Conservation (phyloP, 371 early-diverging fungal genomes). For the Mortierella sp. region DNA sequence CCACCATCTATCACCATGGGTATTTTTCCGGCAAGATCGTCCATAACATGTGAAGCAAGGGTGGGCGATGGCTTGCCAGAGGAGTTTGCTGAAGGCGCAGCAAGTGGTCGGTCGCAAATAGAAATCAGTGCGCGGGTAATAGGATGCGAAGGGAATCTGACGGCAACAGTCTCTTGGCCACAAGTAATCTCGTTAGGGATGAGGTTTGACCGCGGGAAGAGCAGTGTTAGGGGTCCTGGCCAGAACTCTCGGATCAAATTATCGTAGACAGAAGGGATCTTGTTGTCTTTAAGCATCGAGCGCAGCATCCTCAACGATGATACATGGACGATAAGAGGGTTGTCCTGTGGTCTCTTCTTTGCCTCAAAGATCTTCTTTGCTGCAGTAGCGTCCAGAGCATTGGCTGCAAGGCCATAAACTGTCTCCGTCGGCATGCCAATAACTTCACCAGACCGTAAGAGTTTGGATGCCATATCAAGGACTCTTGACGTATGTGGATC, state of each 20-base stretch:
- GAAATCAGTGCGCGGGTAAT: constrained; percentile 92
- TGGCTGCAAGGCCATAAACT: constrained; percentile 99
- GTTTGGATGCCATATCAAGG: constrained; percentile 59
- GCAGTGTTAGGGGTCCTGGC: constrained; percentile 99
- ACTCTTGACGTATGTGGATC: constrained; percentile 37
- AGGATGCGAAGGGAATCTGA: constrained; percentile 96
- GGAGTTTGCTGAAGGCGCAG: constrained; percentile 99
- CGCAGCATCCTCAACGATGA: constrained; percentile 92
- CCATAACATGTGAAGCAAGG: constrained; percentile 88
- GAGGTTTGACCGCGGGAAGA: constrained; percentile 79
- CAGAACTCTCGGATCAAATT: constrained; percentile 81
- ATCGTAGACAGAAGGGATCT: constrained; percentile 74
- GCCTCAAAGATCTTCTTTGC: constrained; percentile 89
- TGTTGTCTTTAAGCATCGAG: constrained; percentile 63
- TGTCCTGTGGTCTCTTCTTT: constrained; percentile 97
- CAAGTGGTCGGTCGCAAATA: constrained; percentile 91
- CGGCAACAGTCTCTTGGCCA: constrained; percentile 90
- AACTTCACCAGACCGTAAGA: constrained; percentile 60
- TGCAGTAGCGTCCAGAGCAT: constrained; percentile 80
- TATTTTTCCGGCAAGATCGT: constrained; percentile 89
- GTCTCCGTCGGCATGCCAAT: constrained; percentile 99
- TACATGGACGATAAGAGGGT: constrained; percentile 99
- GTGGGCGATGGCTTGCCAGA: constrained; percentile 98
- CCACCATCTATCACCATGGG: constrained; percentile 96
- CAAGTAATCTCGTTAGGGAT: constrained; percentile 88